Conservation (phyloP, 768 basidiomycete species). For the Pleurotus platypus region DNA sequence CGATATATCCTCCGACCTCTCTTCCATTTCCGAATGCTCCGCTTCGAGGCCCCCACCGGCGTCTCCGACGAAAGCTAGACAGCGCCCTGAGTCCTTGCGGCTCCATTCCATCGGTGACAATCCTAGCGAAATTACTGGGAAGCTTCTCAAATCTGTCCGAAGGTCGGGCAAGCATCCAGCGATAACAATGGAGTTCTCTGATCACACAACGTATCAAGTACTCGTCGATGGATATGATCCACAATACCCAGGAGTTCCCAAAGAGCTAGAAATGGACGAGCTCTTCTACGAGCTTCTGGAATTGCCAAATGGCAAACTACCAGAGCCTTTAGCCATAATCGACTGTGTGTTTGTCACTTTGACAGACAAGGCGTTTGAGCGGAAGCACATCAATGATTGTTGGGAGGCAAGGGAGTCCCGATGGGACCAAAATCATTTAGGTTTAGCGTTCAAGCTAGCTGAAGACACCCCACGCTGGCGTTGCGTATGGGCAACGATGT, state of each 20-base stretch:
- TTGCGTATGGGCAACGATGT: slow-evolving; percentile 61
- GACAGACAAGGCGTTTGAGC: slow-evolving; percentile 56
- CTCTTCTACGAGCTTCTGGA: slow-evolving; percentile 33
- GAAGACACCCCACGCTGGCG: slow-evolving; percentile 46
- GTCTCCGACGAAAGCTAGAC: slow-evolving; percentile 22
- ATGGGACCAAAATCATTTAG: slow-evolving; percentile 46
- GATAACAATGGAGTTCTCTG: slow-evolving; percentile 44
- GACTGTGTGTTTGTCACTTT: slow-evolving; percentile 54
- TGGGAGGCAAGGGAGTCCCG: slow-evolving; percentile 18
- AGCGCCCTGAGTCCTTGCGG: slow-evolving; percentile 32
- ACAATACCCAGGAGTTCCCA: slow-evolving; percentile 50
- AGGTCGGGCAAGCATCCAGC: slow-evolving; percentile 42
- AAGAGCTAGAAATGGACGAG: slow-evolving; percentile 51
- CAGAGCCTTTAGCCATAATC: slow-evolving; percentile 37
- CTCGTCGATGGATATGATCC: slow-evolving; percentile 67
- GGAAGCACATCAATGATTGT: slow-evolving; percentile 26
- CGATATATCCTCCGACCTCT: not conserved
- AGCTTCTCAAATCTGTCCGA: slow-evolving; percentile 33
- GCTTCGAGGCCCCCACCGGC: slow-evolving; percentile 7
- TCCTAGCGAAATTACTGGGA: slow-evolving; percentile 34
- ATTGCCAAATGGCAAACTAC: slow-evolving; percentile 22
- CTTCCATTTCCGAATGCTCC: slow-evolving; percentile 6
- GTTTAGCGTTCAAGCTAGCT: slow-evolving; percentile 52
- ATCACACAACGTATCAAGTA: slow-evolving; percentile 41
- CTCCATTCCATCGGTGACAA: slow-evolving; percentile 22